Conservation (phyloP, 2,329 filamentous ascomycete genomes). For the Phoma sp. region DNA sequence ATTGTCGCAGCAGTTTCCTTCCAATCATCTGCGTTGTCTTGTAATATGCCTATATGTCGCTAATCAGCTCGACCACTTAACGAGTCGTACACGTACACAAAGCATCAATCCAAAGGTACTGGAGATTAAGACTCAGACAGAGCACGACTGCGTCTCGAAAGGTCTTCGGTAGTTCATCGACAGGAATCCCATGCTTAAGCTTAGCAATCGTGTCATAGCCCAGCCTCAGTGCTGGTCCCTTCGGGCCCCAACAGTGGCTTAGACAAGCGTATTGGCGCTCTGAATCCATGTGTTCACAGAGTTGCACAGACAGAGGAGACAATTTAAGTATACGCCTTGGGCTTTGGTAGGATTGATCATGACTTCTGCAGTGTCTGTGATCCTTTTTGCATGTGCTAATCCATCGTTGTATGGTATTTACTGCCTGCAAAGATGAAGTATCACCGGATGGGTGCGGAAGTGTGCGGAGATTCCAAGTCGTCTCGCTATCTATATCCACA, state of each 20-base stretch:
- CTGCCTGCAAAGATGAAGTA: not conserved
- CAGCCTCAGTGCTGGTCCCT: not conserved
- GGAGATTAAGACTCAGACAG: not conserved
- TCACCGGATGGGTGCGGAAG: not conserved
- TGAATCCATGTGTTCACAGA: not conserved
- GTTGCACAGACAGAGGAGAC: fast-evolving
- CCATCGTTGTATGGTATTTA: not conserved
- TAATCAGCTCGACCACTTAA: not conserved
- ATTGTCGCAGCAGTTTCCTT: not conserved
- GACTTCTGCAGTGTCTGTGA: not conserved
- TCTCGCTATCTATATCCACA: not conserved
- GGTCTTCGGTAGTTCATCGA: not conserved
- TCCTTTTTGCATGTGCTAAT: not conserved
- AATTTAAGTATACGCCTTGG: not conserved
- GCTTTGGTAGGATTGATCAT: not conserved
- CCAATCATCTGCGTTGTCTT: not conserved
- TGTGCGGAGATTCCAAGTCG: not conserved
- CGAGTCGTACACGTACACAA: not conserved
- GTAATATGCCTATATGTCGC: not conserved
- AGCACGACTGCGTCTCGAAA: not conserved
- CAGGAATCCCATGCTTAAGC: not conserved
- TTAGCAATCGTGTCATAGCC: not conserved
- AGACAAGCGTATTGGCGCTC: not conserved
- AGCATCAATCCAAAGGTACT: not conserved
- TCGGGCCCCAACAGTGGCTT: not conserved